Evolutionary conservation across 1,284 basidiomycete genomes (phyloP).

Genomic region (Earliella scabrosa): DNA sequence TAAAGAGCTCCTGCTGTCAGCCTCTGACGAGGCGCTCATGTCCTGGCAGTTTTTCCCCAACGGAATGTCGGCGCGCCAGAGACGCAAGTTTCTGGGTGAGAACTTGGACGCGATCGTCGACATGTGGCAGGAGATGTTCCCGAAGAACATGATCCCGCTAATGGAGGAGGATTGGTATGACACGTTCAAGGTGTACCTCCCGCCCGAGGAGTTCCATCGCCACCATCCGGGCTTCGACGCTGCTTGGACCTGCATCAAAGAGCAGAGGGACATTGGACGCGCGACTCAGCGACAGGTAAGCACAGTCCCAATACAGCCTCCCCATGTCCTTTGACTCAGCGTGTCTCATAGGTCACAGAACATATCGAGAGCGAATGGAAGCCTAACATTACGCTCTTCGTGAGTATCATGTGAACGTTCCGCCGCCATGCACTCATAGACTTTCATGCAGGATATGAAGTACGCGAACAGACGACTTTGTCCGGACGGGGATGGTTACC

Average conservation of each 20-base stretch:
- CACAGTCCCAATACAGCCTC: not conserved
- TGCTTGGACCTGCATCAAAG: not conserved
- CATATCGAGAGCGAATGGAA: slow-evolving; percentile 15
- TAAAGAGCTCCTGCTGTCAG: no score
- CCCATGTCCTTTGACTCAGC: not conserved
- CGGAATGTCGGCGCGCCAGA: no score
- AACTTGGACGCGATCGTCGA: slow-evolving; percentile 3
- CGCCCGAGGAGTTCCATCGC: slow-evolving; percentile 4
- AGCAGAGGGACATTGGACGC: not conserved
- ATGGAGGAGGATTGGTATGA: slow-evolving; percentile 11
- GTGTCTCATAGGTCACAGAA: not conserved
- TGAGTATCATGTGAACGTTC: not conserved
- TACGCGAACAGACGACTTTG: no score
- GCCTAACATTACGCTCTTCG: slow-evolving; percentile 18
- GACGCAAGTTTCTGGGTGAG: no score
- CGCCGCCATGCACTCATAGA: not conserved
- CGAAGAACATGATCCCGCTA: not conserved
- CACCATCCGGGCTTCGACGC: slow-evolving; percentile 4
- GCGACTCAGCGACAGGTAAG: not conserved
- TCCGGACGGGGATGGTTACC: no score
- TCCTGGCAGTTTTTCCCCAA: no score
- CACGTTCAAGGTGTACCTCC: slow-evolving; percentile 9
- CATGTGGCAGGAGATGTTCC: not conserved
- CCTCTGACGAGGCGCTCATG: no score
- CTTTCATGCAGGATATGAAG: not conserved